Evolutionary conservation across 345 rosid species (phyloP).

Genomic region (Arabis alpina): DNA sequence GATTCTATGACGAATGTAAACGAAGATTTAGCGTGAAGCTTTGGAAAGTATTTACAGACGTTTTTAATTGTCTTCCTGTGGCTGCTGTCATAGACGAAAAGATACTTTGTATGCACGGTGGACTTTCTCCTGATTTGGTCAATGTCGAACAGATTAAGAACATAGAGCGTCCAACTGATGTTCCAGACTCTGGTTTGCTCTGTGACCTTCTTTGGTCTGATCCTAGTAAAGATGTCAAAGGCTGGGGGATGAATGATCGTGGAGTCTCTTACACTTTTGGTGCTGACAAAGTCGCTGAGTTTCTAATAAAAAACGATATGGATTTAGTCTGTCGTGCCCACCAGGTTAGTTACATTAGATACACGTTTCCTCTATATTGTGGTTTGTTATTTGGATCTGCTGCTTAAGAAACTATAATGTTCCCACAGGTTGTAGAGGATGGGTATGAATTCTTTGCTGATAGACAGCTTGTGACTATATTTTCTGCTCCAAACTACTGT

Average conservation of each 20-base stretch:
- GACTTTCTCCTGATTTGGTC: constrained; percentile 58
- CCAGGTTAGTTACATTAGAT: constrained; percentile 56
- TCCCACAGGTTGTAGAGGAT: constrained; percentile 85
- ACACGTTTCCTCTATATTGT: constrained; percentile 13
- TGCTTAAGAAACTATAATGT: constrained; percentile 18
- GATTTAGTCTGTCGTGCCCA: constrained; percentile 59
- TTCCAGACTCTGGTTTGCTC: constrained; percentile 64
- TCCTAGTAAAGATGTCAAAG: constrained; percentile 55
- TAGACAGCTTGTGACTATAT: constrained; percentile 60
- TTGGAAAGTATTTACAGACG: constrained; percentile 39
- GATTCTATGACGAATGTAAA: constrained; percentile 42
- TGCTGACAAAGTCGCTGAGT: constrained; percentile 57
- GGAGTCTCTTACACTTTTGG: constrained; percentile 67
- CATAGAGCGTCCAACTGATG: constrained; percentile 52
- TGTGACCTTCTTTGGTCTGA: constrained; percentile 71
- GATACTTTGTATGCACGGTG: constrained; percentile 69
- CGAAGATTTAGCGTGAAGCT: constrained; percentile 42
- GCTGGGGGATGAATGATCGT: constrained; percentile 66
- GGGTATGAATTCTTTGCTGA: constrained; percentile 91
- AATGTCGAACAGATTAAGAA: constrained; percentile 54
- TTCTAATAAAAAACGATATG: constrained; percentile 76
- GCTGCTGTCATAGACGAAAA: constrained; percentile 64
- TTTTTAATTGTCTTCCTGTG: constrained; percentile 52
- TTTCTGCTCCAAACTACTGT: constrained; percentile 45
- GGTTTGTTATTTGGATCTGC: constrained; percentile 4